Percentiles rank a stretch among this genome's conserved stretches.
Evolutionary conservation across 2,329 filamentous ascomycete genomes (phyloP).

Genomic region (Aspergillus sp.): DNA sequence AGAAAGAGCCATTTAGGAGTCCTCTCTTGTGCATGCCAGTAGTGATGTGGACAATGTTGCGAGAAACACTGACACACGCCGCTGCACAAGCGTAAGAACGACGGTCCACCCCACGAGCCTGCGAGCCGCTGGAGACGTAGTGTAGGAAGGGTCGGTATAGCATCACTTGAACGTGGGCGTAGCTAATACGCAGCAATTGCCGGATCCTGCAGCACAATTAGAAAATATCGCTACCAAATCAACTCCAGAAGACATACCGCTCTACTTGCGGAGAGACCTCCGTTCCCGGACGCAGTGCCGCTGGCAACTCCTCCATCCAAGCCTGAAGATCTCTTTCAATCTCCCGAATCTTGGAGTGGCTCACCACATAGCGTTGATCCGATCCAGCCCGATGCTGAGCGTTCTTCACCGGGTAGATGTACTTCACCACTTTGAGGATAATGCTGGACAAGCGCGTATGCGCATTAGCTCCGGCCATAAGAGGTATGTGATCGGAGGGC

Average conservation of each 20-base stretch:
- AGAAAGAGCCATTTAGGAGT: conserved; percentile 63
- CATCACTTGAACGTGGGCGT: conserved; percentile 65
- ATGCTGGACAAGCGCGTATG: conserved; percentile 61
- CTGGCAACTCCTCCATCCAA: conserved; percentile 69
- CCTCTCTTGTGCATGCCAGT: conserved; percentile 65
- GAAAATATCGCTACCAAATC: neutral
- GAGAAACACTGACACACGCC: conserved; percentile 65
- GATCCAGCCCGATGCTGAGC: conserved; percentile 45
- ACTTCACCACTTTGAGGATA: conserved; percentile 63
- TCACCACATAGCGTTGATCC: conserved; percentile 62
- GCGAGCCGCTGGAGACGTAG: conserved; percentile 58
- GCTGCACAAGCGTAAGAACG: conserved; percentile 66
- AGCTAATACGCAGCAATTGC: conserved; percentile 64
- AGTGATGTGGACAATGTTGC: conserved; percentile 68
- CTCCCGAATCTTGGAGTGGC: conserved; percentile 65
- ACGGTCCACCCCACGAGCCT: conserved; percentile 57
- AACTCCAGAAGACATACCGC: conserved; percentile 58
- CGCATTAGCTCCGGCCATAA: conserved; percentile 63
- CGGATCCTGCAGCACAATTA: conserved; percentile 48
- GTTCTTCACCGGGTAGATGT: conserved; percentile 65
- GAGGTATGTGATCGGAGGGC: conserved; percentile 56
- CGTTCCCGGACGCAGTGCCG: conserved; percentile 74
- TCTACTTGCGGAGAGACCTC: conserved; percentile 74
- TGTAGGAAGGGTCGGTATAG: conserved; percentile 68
- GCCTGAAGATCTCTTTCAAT: conserved; percentile 64